A percentile compares a stretch with the other conserved stretches of the same genome.
These are phyloP conservation scores for Xylona heveae DNA, from an alignment of 495 filamentous ascomycete genomes.

Conservation along the genomic window DNA sequence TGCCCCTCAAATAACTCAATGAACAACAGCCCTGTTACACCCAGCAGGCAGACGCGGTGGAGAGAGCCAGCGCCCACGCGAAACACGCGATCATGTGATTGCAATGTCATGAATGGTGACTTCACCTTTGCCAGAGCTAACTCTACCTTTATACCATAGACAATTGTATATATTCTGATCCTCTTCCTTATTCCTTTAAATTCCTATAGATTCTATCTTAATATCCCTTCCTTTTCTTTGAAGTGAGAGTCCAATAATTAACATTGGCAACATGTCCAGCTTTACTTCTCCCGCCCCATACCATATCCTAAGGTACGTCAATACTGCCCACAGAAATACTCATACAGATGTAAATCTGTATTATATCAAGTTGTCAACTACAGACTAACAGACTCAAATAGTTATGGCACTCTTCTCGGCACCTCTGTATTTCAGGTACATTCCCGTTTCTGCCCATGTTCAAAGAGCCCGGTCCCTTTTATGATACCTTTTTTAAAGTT, in stretches of 20 bases:
- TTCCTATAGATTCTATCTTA: too few relatives aligned
- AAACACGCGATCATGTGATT: conserved; percentile 1
- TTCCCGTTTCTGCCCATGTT: conserved; percentile 7
- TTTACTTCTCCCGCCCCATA: conserved; percentile 45
- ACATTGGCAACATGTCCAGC: conserved; percentile 16
- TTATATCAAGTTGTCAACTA: too few relatives aligned
- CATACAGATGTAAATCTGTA: too few relatives aligned
- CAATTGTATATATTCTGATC: too few relatives aligned
- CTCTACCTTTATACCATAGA: too few relatives aligned
- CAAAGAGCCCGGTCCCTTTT: conserved; percentile 1
- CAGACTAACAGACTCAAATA: conserved; percentile 11
- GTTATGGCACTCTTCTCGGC: conserved; percentile 63
- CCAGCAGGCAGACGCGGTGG: conserved; percentile 30
- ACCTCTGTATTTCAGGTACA: conserved; percentile 56
- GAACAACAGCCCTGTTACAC: too few relatives aligned
- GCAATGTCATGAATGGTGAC: too few relatives aligned
- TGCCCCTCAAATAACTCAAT: conserved; percentile 7
- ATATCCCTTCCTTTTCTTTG: too few relatives aligned
- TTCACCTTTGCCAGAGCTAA: too few relatives aligned
- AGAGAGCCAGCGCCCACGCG: background rate
- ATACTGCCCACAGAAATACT: conserved; percentile 1
- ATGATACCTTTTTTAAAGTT: background rate
- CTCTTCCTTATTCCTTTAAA: too few relatives aligned
- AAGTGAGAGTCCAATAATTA: too few relatives aligned
- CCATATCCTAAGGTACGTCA: conserved; percentile 49